These are phyloP conservation scores for Leptographium galeiforme DNA, from an alignment of 2,329 filamentous ascomycete species.

Conservation along the genomic window DNA sequence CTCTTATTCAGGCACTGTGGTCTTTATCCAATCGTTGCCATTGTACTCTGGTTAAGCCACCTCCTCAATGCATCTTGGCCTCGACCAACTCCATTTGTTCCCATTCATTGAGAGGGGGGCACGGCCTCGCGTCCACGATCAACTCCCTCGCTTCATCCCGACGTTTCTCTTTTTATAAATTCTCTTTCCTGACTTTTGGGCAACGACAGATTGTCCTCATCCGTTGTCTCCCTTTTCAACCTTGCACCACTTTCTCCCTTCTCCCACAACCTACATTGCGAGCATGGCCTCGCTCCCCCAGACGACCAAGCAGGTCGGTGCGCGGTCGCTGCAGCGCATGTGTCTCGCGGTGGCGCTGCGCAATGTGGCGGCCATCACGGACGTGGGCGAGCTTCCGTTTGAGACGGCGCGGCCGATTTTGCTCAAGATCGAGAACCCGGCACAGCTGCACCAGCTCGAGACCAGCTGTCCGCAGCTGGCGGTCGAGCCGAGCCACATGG, in stretches of 20 bases:
- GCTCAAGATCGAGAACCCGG: conserved; percentile 54
- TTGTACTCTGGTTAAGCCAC: too few species aligned
- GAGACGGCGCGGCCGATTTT: conserved; percentile 54
- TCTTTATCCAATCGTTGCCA: too few species aligned
- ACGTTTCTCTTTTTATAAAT: too few species aligned
- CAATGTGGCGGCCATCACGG: conserved; percentile 44
- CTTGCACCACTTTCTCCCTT: background rate
- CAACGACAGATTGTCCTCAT: too few species aligned
- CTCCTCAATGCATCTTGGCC: too few species aligned
- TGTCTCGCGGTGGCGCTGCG: conserved; percentile 37
- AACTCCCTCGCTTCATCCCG: too few species aligned
- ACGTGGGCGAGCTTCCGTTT: conserved; percentile 61
- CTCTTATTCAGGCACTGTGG: too few species aligned
- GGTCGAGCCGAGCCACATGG: conserved; percentile 50
- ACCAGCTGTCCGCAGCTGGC: conserved; percentile 62
- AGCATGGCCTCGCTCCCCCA: conserved; percentile 2
- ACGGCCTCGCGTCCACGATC: too few species aligned
- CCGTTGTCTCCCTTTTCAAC: background rate
- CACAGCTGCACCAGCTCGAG: conserved; percentile 66
- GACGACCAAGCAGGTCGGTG: conserved; percentile 8
- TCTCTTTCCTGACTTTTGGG: too few species aligned
- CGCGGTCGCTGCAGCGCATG: conserved; percentile 33
- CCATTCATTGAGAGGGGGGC: too few species aligned
- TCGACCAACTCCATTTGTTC: too few species aligned
- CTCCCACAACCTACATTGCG: background rate